Evolutionary conservation across 768 basidiomycete genomes (phyloP).

Genomic region (Agrocybe chaxingu): DNA sequence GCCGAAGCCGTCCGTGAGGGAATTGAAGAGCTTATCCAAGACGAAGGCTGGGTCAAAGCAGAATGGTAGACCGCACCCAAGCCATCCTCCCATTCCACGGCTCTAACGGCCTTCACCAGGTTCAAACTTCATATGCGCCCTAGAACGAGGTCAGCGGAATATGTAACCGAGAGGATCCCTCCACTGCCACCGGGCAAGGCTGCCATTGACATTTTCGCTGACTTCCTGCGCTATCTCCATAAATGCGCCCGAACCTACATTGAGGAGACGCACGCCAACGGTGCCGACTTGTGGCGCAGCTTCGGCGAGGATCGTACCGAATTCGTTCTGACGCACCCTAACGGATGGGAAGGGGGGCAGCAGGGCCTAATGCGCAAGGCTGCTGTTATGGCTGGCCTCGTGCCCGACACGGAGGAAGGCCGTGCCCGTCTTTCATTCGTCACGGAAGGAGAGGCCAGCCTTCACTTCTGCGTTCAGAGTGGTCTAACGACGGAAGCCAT

Average conservation of each 20-base stretch:
- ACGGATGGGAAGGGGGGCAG: slow-evolving; percentile 63
- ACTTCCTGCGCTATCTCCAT: slow-evolving; percentile 49
- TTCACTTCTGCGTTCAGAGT: slow-evolving; percentile 53
- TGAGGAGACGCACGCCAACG: slow-evolving; percentile 40
- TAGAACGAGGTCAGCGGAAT: slow-evolving; percentile 14
- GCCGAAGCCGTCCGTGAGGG: slow-evolving; percentile 41
- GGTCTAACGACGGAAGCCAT: slow-evolving; percentile 37
- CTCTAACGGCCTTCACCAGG: slow-evolving; percentile 14
- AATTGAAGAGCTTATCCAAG: slow-evolving; percentile 35
- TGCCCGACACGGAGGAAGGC: slow-evolving; percentile 35
- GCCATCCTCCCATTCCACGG: slow-evolving; percentile 3
- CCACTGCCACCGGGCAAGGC: slow-evolving; percentile 40
- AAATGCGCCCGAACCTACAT: slow-evolving; percentile 45
- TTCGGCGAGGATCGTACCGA: slow-evolving; percentile 37
- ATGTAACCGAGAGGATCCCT: slow-evolving; percentile 24
- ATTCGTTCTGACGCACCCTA: slow-evolving; percentile 59
- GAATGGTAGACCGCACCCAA: slow-evolving; percentile 35
- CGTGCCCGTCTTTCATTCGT: slow-evolving; percentile 48
- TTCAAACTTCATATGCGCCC: slow-evolving; percentile 38
- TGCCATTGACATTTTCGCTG: slow-evolving; percentile 40
- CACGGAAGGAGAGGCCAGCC: slow-evolving; percentile 63
- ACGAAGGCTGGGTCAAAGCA: slow-evolving; percentile 41
- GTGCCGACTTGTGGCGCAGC: slow-evolving; percentile 41
- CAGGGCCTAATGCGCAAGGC: slow-evolving; percentile 56
- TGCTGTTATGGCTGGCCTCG: slow-evolving; percentile 47